Conservation (phyloP, 2,329 filamentous ascomycete genomes). For the Aaosphaeria pasadenensis region DNA sequence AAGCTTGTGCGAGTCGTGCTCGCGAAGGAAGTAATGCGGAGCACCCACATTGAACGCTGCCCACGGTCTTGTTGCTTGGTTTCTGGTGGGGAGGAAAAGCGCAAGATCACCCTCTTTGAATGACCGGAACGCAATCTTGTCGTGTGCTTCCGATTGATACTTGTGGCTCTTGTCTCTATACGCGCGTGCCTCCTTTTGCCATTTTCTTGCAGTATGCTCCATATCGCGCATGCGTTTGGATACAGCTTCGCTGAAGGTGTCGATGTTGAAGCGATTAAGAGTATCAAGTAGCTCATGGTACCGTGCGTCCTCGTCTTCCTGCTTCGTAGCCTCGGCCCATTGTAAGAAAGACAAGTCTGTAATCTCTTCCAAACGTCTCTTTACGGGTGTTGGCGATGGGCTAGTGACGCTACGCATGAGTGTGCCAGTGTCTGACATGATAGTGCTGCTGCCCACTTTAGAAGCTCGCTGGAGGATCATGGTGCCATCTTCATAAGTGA, state of each 20-base stretch:
- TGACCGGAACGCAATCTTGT: conserved; percentile 92
- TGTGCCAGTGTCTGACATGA: conserved; percentile 38
- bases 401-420: conserved; percentile 52
- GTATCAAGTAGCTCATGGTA: conserved; percentile 73
- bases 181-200: conserved; percentile 80
- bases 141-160: conserved; percentile 79
- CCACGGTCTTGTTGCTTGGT: conserved; percentile 93
- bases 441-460: conserved; percentile 50
- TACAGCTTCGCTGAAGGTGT: conserved; percentile 79
- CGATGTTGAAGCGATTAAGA: conserved; percentile 76
- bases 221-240: conserved; percentile 90
- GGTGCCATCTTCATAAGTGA: conserved; percentile 68
- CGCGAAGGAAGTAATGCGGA: conserved; percentile 93
- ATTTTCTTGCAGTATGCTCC: conserved; percentile 88
- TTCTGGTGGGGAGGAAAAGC: conserved; percentile 88
- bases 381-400: conserved; percentile 53
- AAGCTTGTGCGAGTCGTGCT: conserved; percentile 84
- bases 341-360: conserved; percentile 71
- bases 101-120: conserved; percentile 97
- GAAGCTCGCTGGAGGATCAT: conserved; percentile 74
- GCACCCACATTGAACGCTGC: conserved; percentile 97
- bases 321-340: conserved; percentile 73
- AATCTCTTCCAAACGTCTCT: conserved; percentile 58
- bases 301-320: conserved; percentile 65
- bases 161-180: conserved; percentile 85